Conservation (phyloP, 306 rosid genomes). For the Cucurbita moschata region DNA sequence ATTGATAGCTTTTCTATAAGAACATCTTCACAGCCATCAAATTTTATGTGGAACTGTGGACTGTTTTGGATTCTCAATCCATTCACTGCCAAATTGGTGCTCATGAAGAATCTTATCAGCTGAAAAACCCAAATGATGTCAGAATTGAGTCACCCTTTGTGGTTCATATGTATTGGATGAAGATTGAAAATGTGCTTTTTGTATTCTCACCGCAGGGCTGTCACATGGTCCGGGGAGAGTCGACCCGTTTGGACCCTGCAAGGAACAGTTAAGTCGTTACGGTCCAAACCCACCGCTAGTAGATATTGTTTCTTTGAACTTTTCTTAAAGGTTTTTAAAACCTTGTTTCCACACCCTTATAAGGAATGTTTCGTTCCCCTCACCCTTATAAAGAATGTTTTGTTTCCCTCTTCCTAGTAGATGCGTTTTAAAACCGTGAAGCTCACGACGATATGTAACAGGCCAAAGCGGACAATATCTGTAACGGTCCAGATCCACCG, state of each 20-base stretch:
- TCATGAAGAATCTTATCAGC: conserved; percentile 83
- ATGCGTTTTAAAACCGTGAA: too few species aligned
- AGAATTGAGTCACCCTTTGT: neutral
- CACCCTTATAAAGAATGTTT: too few species aligned
- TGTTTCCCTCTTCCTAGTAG: too few species aligned
- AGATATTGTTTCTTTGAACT: too few species aligned
- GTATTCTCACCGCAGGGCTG: conserved; percentile 69
- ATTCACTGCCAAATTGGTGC: conserved; percentile 56
- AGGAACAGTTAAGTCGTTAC: too few species aligned
- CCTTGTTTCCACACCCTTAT: too few species aligned
- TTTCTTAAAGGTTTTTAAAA: too few species aligned
- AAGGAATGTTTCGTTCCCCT: too few species aligned
- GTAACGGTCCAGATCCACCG: too few species aligned
- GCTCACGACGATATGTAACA: too few species aligned
- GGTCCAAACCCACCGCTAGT: too few species aligned
- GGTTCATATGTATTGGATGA: neutral
- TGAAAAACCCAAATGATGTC: conserved; percentile 5
- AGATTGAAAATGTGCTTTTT: neutral
- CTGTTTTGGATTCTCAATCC: conserved; percentile 63
- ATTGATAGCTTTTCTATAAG: conserved; percentile 44
- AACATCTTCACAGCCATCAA: conserved; percentile 85
- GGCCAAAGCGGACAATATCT: too few species aligned
- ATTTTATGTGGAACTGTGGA: conserved; percentile 80
- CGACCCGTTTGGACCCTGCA: conserved; percentile 46
- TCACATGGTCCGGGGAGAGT: conserved; percentile 69